Evolutionary conservation across 129 eudicot species (phyloP), one percentile per base, ranked within the genome.

Genomic region (Logfia minima): DNA sequence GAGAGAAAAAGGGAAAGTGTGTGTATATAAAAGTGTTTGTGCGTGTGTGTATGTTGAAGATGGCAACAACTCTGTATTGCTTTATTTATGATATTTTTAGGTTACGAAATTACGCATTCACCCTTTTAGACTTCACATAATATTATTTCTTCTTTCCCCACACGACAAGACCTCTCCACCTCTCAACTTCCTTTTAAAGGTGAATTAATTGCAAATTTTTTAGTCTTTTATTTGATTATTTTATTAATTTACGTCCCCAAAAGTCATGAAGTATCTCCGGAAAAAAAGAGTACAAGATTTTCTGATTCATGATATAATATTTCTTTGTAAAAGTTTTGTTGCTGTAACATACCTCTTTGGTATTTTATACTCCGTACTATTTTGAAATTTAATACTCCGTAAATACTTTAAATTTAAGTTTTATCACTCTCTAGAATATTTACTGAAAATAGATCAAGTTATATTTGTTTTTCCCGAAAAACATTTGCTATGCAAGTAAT

Each of bases 111-210:
- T 21, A 68, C 32, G 32, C 4, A 28, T 28, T n/a, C 2, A n/a
- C 66, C 28, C 63, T 31, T 71, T 22, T 31, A 26, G 35, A 31
- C 48, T 1, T 23, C 4, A 26, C 34, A 16, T 18, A 26, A 71
- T 8, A n/a, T 71, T 9, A 7, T 10, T 17, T 18, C 48, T 53
- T 39, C 39, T 5, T 71, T 37, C 16, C 77, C 70, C 69, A 74
- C 78, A 60, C 70, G 78, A 74, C 69, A 74, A 74, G 69, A 74
- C 58, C 78, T 74, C 70, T 73, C 75, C 39, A 43, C 77, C 62
- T 56, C 77, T 31, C 77, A 58, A 62, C 45, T 52, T 56, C 16
- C 61, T 22, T 55, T 55, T 29, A 55, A 72, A 72, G 18, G 56
- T 71, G 19, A 72, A 72, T 72, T 72, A 8, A 72, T 55, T 31